Percentiles rank a stretch among this genome's conserved stretches.
phyloP scores from a whole-genome alignment of 1,139 yeast species.

The Pichia sp. region DNA sequence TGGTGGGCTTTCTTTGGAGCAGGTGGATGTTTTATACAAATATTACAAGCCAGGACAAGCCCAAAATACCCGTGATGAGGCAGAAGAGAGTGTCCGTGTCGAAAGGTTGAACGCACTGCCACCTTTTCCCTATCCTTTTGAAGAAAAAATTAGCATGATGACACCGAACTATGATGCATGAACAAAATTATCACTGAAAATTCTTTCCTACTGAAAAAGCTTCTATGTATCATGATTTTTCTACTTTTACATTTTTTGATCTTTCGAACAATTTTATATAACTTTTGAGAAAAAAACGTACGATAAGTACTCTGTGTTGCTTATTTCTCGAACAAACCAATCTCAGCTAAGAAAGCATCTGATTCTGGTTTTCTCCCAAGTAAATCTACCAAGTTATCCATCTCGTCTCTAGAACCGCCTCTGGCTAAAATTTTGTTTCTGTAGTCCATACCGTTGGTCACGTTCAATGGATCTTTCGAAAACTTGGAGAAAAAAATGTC shows the following conservation, averaged over 20 bases:
- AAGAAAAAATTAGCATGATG: not conserved
- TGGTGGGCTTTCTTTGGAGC: slow-evolving; percentile 60
- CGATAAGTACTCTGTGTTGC: not conserved
- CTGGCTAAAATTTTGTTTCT: slow-evolving; percentile 64
- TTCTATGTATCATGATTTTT: not conserved
- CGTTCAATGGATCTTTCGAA: slow-evolving; percentile 62
- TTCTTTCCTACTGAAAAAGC: not conserved
- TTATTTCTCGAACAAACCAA: slow-evolving; percentile 36
- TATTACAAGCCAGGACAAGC: slow-evolving; percentile 14
- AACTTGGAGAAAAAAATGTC: slow-evolving; percentile 78
- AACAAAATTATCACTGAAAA: not conserved
- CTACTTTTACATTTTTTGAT: not conserved
- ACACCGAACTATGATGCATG: not conserved
- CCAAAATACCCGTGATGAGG: slow-evolving; percentile 1
- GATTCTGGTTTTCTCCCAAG: slow-evolving; percentile 74
- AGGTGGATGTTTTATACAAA: slow-evolving; percentile 46
- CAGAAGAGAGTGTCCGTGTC: not conserved
- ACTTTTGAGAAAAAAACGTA: not conserved
- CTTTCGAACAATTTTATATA: not conserved
- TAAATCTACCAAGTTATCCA: slow-evolving; percentile 58
- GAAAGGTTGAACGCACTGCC: not conserved
- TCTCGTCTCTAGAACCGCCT: slow-evolving; percentile 71
- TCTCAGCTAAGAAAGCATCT: slow-evolving; percentile 63
- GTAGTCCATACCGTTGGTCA: slow-evolving; percentile 57
- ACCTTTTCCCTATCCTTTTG: not conserved